phyloP scores from a whole-genome alignment of 176 grass and related monocot genomes.

The Lolium rigidum region DNA sequence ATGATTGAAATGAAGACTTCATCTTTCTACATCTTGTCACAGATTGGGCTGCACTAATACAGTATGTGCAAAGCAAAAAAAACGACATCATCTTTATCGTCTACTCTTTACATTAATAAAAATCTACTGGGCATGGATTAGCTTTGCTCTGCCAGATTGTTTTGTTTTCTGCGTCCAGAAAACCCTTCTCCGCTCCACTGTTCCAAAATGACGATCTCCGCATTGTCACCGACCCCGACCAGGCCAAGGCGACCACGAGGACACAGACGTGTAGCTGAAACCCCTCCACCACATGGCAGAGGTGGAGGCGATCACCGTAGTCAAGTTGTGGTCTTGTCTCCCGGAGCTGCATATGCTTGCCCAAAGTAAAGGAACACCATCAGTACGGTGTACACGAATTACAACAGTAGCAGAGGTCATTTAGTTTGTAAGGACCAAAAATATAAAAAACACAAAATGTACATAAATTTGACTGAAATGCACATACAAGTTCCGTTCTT shows the following conservation, averaged over 20 bases:
- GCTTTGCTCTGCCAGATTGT: no score
- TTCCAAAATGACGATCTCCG: neutral
- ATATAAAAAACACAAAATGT: neutral
- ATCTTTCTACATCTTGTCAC: no score
- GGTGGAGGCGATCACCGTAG: neutral
- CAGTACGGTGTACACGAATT: neutral
- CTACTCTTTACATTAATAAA: no score
- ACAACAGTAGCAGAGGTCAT: neutral
- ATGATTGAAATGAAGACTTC: no score
- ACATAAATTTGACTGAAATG: neutral
- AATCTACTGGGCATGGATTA: no score
- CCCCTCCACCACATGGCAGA: neutral
- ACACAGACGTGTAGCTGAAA: neutral
- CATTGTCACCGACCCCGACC: neutral
- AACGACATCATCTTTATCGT: no score
- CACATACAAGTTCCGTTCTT: no score
- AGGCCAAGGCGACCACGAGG: neutral
- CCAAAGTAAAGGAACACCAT: neutral
- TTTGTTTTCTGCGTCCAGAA: no score
- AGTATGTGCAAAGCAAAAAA: no score
- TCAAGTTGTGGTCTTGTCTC: neutral
- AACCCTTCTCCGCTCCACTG: no score
- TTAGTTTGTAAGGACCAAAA: neutral
- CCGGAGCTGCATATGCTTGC: neutral
- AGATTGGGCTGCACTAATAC: no score